phyloP scores from a whole-genome alignment of 2,329 filamentous ascomycete species.

The Verticillium dahliae region DNA sequence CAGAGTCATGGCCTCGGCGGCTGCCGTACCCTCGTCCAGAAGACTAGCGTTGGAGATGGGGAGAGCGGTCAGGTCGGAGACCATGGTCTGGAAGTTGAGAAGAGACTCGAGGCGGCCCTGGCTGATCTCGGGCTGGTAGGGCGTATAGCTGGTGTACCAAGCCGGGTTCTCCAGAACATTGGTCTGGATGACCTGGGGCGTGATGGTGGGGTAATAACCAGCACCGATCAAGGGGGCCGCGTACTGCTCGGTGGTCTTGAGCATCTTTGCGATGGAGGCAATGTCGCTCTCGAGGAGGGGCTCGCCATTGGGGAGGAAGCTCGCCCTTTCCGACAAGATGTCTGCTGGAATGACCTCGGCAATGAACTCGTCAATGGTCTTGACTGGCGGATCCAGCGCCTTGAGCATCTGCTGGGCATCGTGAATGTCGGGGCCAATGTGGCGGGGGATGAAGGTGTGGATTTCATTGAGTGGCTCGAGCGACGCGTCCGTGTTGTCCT shows the following conservation, averaged over 20 bases:
- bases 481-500: slow-evolving; percentile 8
- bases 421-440: slow-evolving; percentile 74
- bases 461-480: slow-evolving; percentile 21
- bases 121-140: slow-evolving; percentile 95
- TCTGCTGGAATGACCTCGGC: slow-evolving; percentile 75
- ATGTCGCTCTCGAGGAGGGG: slow-evolving; percentile 55
- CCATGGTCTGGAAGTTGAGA: slow-evolving; percentile 92
- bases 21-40: slow-evolving; percentile 85
- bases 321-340: slow-evolving; percentile 61
- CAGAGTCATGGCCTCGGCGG: slow-evolving; percentile 92
- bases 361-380: slow-evolving; percentile 75
- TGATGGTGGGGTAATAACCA: slow-evolving; percentile 83
- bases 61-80: slow-evolving; percentile 79
- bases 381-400: slow-evolving; percentile 65
- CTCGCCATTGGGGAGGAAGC: slow-evolving; percentile 46
- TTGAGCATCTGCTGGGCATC: slow-evolving; percentile 74
- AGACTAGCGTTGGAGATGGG: slow-evolving; percentile 87
- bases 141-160: slow-evolving; percentile 98
- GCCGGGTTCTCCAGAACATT: slow-evolving; percentile 89
- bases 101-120: slow-evolving; percentile 89
- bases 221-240: slow-evolving; percentile 61
- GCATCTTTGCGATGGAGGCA: slow-evolving; percentile 30
- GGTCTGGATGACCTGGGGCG: slow-evolving; percentile 87
- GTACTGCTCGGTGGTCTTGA: slow-evolving; percentile 28
- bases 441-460: slow-evolving; percentile 69